These are phyloP conservation scores for Leptographium wingfieldii DNA, from an alignment of 2,329 filamentous ascomycete genomes.

Conservation along the genomic window DNA sequence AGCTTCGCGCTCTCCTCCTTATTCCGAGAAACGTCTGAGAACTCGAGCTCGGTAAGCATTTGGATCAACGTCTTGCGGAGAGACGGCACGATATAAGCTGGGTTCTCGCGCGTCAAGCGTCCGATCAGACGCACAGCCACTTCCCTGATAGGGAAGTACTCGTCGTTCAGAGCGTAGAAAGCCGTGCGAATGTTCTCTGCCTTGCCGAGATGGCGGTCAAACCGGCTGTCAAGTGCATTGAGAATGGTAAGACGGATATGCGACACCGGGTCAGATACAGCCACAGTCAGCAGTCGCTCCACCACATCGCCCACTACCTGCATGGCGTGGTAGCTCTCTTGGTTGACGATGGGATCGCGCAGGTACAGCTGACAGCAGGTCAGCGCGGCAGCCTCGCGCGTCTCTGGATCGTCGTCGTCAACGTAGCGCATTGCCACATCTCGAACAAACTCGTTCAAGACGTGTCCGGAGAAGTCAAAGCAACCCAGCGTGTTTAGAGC, in stretches of 20 bases:
- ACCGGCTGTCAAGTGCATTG: conserved; percentile 78
- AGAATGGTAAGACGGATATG: conserved; percentile 84
- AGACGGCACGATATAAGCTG: conserved; percentile 94
- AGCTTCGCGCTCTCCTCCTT: conserved; percentile 95
- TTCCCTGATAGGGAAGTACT: conserved; percentile 83
- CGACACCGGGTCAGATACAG: conserved; percentile 80
- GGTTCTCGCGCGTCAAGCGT: conserved; percentile 79
- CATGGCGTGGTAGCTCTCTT: conserved; percentile 92
- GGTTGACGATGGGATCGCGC: conserved; percentile 91
- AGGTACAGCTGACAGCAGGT: conserved; percentile 98
- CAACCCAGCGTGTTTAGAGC: conserved; percentile 93
- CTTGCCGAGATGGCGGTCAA: conserved; percentile 92
- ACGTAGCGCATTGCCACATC: conserved; percentile 98
- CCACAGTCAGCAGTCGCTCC: conserved; percentile 87
- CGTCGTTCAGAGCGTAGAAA: conserved; percentile 92
- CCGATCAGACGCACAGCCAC: conserved; percentile 95
- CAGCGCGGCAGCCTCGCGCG: conserved; percentile 83
- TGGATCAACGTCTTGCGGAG: conserved; percentile 91
- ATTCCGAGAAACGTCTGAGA: conserved; percentile 83
- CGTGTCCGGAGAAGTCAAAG: conserved; percentile 87
- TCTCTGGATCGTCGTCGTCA: conserved; percentile 87
- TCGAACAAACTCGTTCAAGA: conserved; percentile 95
- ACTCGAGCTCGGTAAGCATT: conserved; percentile 89
- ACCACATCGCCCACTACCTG: conserved; percentile 98
- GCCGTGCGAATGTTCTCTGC: conserved; percentile 93